phyloP scores from a whole-genome alignment of 75 land plant genomes.

The Pinus tabuliformis region DNA sequence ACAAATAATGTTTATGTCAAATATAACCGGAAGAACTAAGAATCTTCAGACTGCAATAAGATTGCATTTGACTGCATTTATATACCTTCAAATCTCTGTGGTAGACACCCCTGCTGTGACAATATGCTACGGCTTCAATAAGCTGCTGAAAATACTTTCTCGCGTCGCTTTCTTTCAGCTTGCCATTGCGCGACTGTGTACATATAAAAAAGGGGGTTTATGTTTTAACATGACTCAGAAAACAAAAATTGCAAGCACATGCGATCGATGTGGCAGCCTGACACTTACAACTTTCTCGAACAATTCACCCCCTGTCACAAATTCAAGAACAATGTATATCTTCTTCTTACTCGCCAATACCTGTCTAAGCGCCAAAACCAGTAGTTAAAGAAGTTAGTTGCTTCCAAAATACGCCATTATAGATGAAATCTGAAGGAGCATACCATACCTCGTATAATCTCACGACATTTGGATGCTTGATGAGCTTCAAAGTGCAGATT shows the following conservation, averaged over 20 bases:
- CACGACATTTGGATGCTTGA: slow-evolving; percentile 73
- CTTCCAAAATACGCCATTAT: no score
- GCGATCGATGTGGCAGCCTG: background rate
- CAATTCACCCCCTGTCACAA: slow-evolving; percentile 72
- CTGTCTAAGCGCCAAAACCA: slow-evolving; percentile 19
- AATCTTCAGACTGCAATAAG: background rate
- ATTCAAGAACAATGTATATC: slow-evolving; percentile 80
- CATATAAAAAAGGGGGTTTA: no score
- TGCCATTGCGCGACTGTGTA: slow-evolving; percentile 45
- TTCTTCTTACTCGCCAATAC: slow-evolving; percentile 81
- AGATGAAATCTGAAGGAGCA: no score
- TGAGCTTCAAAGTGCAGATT: slow-evolving; percentile 60
- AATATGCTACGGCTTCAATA: slow-evolving; percentile 66
- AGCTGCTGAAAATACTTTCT: slow-evolving; percentile 75
- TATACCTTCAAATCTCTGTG: slow-evolving; percentile 79
- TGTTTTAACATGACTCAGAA: no score
- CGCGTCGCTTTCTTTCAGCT: slow-evolving; percentile 36
- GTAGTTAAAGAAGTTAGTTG: no score
- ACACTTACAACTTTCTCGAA: slow-evolving; percentile 70
- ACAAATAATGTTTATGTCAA: background rate
- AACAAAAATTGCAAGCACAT: no score
- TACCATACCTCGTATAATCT: slow-evolving; percentile 57
- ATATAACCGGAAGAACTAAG: background rate
- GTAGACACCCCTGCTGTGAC: slow-evolving; percentile 66
- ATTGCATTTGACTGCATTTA: no score